Conservation (phyloP, 1,284 basidiomycete species). For the Marasmius fiardii region DNA sequence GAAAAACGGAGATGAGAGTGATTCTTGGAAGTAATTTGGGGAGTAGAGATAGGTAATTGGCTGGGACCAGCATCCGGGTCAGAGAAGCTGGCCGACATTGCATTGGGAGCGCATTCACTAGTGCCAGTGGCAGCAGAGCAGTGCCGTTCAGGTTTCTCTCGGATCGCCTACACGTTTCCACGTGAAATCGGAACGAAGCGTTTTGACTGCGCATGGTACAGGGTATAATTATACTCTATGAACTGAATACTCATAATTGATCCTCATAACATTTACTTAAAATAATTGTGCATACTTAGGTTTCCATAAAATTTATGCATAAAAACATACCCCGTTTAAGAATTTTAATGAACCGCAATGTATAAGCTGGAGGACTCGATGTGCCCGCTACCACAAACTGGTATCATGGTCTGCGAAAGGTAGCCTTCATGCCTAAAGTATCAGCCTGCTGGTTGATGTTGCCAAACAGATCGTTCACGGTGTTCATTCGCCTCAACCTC, state of each 20-base stretch:
- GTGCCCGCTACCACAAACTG: background rate
- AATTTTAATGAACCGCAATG: no score
- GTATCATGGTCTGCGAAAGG: background rate
- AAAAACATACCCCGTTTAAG: no score
- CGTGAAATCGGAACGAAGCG: background rate
- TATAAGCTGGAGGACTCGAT: no score
- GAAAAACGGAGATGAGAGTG: constrained; percentile 6
- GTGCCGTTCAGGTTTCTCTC: no score
- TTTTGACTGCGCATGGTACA: no score
- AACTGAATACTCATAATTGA: no score
- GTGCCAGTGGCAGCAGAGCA: background rate
- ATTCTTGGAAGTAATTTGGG: background rate
- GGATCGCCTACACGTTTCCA: background rate
- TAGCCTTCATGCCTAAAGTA: constrained; percentile 4
- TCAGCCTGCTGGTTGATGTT: constrained; percentile 6
- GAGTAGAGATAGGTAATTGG: background rate
- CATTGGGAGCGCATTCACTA: background rate
- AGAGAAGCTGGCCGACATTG: background rate
- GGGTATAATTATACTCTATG: no score
- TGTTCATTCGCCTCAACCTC: constrained; percentile 1
- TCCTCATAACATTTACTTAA: no score
- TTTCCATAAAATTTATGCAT: no score
- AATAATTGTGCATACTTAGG: no score
- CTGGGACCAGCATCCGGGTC: constrained; percentile 9
- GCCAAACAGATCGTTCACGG: constrained; percentile 9